Evolutionary conservation across 495 filamentous ascomycete genomes (phyloP), one percentile per base, ranked within the genome.

Genomic region (Penicillium canariense): DNA sequence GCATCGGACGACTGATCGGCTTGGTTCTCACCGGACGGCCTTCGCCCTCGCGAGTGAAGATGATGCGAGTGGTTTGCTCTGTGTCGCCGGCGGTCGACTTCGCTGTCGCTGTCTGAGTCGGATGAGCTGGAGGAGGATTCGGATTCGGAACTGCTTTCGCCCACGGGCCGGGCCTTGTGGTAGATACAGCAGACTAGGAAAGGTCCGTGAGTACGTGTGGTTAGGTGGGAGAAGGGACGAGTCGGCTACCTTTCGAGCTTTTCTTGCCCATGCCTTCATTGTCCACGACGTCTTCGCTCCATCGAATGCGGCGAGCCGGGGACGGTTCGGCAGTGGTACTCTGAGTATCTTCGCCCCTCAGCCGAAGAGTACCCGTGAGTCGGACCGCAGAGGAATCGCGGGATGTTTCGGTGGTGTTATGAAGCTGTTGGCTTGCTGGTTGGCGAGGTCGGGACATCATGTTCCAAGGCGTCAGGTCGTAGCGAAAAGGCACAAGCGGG

Each of bases 181-280:
- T 97, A 99, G 67, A 97, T 97, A 70, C 94, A 99, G 81, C 94
- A 99, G 20, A 97, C 95, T 97, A 22, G 17, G 18, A 11, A 38
- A 31, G 18, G 30, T 59, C 38, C 42, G 54, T 27, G 3, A 14
- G 9, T 22, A 48, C 4, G 15, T 4, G 2, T 17, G n/a, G 20
- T 34, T 30, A 30, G 27, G 23, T 17, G 23, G 12, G 14, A 31
- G 27, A 1, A 22, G 28, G 17, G 22, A 35, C 18, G 11, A 5
- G 27, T 22, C 14, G 17, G 22, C 35, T 66, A 91, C 92, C 91
- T 87, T 99, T 99, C 0, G 88, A 93, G 38, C 82, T 89, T 75
- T 97, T 99, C 71, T 86, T 88, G 5, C 91, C 91, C 70, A 97
- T 80, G 4, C 92, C 92, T 69, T 99, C 94, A 63, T 99, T 99